Evolutionary conservation across 2,329 filamentous ascomycete genomes (phyloP).

Genomic region (Alternaria burnsii): DNA sequence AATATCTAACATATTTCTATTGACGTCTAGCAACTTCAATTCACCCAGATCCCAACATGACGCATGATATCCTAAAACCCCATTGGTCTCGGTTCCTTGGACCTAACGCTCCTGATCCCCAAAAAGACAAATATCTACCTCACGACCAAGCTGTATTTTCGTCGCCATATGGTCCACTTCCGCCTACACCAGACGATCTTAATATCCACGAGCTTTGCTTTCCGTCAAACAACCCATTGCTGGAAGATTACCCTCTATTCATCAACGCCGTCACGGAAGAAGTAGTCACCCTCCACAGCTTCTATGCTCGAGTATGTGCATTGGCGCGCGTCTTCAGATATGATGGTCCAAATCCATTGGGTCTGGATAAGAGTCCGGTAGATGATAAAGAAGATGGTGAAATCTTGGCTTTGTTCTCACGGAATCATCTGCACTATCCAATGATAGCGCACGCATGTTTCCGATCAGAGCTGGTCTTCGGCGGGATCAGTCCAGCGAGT

Average conservation of each 20-base stretch:
- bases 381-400: conserved; percentile 40
- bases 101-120: conserved; percentile 35
- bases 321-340: conserved; percentile 37
- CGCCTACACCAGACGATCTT: conserved; percentile 33
- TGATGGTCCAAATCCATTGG: conserved; percentile 41
- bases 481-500: conserved; percentile 42
- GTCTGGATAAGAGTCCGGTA: conserved; percentile 27
- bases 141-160: conserved; percentile 28
- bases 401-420: conserved; percentile 38
- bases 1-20: background rate
- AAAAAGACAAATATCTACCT: conserved; percentile 30
- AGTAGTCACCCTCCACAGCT: conserved; percentile 37
- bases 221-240: conserved; percentile 34
- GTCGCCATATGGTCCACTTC: conserved; percentile 41
- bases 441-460: conserved; percentile 44
- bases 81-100: conserved; percentile 39
- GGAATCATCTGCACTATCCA: conserved; percentile 45
- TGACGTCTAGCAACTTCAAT: background rate
- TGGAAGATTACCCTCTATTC: conserved; percentile 41
- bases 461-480: conserved; percentile 40
- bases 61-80: conserved; percentile 34
- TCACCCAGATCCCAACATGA: conserved; percentile 18
- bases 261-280: conserved; percentile 40
- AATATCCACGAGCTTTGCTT: conserved; percentile 46
- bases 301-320: conserved; percentile 37